phyloP scores from a whole-genome alignment of 306 rosid genomes.

The barrel medic (Medicago truncatula) region DNA sequence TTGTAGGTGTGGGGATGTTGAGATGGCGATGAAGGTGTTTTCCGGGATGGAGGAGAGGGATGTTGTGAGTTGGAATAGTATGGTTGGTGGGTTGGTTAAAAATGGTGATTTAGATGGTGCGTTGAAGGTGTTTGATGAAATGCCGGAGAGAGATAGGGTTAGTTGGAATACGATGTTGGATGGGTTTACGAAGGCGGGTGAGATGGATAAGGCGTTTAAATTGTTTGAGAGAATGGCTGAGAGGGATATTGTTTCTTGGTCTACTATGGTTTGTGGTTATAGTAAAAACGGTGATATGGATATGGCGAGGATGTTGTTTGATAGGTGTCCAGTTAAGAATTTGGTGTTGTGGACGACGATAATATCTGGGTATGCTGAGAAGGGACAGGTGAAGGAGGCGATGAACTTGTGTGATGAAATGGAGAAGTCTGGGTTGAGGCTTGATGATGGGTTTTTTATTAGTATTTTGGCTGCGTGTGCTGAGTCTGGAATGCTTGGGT shows the following conservation, averaged over 20 bases:
- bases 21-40: conserved; percentile 61
- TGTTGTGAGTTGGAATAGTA: conserved; percentile 70
- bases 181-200: conserved; percentile 65
- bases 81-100: conserved; percentile 67
- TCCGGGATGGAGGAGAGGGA: conserved; percentile 60
- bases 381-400: conserved; percentile 66
- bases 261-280: conserved; percentile 73
- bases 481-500: conserved; percentile 68
- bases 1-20: conserved; percentile 59
- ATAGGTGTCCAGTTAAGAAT: conserved; percentile 70
- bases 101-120: conserved; percentile 57
- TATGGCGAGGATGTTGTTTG: conserved; percentile 81
- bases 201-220: conserved; percentile 65
- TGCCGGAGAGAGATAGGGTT: conserved; percentile 73
- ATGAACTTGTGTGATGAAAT: conserved; percentile 59
- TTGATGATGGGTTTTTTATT: conserved; percentile 62
- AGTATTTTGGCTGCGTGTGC: conserved; percentile 79
- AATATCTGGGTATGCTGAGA: conserved; percentile 83
- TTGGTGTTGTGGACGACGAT: conserved; percentile 81
- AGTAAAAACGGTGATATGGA: conserved; percentile 69
- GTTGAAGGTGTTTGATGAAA: conserved; percentile 66
- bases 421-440: conserved; percentile 68
- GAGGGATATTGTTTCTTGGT: conserved; percentile 83
- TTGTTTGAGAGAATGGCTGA: conserved; percentile 73
- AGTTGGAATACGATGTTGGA: conserved; percentile 91